These are phyloP conservation scores for Mortierella alpina DNA, from an alignment of 192 early-diverging fungal species.

Conservation along the genomic window DNA sequence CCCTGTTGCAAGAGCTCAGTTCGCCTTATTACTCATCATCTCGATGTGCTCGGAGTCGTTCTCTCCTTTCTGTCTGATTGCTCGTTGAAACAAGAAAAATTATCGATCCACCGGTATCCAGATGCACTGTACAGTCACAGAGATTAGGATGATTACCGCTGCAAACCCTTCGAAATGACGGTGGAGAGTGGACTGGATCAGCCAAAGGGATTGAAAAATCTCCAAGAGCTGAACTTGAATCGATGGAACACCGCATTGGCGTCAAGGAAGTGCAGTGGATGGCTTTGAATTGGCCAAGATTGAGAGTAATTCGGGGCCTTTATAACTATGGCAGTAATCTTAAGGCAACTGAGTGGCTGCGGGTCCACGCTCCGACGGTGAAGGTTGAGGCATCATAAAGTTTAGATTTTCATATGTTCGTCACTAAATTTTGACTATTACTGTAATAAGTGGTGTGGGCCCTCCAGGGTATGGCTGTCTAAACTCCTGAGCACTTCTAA, in stretches of 20 bases:
- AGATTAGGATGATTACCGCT: constrained; percentile 1
- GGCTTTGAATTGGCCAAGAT: not conserved
- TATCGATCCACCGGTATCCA: too few species aligned
- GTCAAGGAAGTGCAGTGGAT: not conserved
- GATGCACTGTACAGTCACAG: too few species aligned
- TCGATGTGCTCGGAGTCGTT: too few species aligned
- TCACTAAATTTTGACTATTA: too few species aligned
- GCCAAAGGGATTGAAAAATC: constrained; percentile 1
- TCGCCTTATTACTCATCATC: too few species aligned
- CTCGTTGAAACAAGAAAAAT: too few species aligned
- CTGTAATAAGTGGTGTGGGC: too few species aligned
- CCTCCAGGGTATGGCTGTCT: too few species aligned
- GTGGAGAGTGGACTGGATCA: constrained; percentile 4
- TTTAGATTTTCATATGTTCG: not conserved
- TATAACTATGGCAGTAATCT: not conserved
- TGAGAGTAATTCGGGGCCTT: constrained; percentile 10
- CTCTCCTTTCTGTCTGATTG: too few species aligned
- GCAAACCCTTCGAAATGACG: not conserved
- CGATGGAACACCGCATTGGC: not conserved
- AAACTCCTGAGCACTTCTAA: too few species aligned
- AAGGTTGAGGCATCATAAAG: constrained; percentile 5
- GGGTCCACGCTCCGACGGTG: not conserved
- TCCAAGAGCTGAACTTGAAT: not conserved
- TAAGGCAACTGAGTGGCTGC: not conserved
- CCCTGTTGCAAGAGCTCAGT: too few species aligned